Evolutionary conservation across 192 early-diverging fungal species (phyloP).

Genomic region (Obelidium mucronatum): DNA sequence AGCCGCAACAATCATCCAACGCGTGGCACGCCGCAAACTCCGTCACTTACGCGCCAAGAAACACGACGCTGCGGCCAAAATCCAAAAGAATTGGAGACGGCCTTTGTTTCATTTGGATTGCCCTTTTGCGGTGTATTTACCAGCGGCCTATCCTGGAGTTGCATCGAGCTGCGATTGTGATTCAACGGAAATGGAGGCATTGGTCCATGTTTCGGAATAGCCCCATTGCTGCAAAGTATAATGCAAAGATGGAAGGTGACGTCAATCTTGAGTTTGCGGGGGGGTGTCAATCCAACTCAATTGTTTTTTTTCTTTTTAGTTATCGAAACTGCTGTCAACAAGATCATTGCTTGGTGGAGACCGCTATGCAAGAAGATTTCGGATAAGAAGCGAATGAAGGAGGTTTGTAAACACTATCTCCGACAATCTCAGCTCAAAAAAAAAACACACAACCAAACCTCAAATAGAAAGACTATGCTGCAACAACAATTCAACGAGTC

Average conservation of each 20-base stretch:
- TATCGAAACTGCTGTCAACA: constrained; percentile 50
- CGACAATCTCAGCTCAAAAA: no score
- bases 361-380: constrained; percentile 52
- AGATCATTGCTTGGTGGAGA: constrained; percentile 62
- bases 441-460: neutral
- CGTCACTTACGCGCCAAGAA: constrained; percentile 52
- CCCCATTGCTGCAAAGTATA: constrained; percentile 60
- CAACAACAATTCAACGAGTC: constrained; percentile 57
- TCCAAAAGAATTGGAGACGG: constrained; percentile 62
- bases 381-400: constrained; percentile 44
- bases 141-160: constrained; percentile 59
- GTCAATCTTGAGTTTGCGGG: neutral
- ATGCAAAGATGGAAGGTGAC: constrained; percentile 57
- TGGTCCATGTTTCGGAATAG: constrained; percentile 65
- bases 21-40: constrained; percentile 59
- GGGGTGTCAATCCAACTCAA: neutral
- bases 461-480: constrained; percentile 51
- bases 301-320: constrained; percentile 28
- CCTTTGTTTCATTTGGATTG: constrained; percentile 60
- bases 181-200: constrained; percentile 61
- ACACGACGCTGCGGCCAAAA: constrained; percentile 57
- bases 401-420: no score
- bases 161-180: constrained; percentile 54
- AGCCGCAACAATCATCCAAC: constrained; percentile 61
- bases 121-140: constrained; percentile 64